phyloP scores from a whole-genome alignment of 345 rosid species.

The Citrus maxima region DNA sequence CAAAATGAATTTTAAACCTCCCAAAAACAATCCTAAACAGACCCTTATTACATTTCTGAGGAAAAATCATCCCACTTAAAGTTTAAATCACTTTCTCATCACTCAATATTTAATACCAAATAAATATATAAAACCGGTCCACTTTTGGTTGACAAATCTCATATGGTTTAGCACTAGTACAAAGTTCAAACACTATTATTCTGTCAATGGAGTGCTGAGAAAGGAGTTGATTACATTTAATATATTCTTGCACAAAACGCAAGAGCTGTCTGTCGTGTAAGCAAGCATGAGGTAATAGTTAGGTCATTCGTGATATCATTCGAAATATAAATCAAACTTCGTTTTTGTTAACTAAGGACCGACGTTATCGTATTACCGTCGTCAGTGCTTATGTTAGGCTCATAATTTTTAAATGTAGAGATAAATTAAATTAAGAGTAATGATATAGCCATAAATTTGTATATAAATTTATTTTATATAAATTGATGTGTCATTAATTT shows the following conservation, averaged over 20 bases:
- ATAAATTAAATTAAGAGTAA: background rate
- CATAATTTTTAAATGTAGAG: background rate
- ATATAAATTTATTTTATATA: no score
- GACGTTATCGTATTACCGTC: background rate
- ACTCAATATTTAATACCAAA: no score
- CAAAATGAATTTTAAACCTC: fast-evolving
- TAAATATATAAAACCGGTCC: no score
- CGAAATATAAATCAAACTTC: background rate
- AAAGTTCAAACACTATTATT: no score
- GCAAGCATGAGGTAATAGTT: background rate
- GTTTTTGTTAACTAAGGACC: background rate
- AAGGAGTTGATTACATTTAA: background rate
- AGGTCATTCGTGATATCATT: background rate
- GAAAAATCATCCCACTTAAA: no score
- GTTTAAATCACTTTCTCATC: no score
- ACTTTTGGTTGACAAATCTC: no score
- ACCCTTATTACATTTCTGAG: no score
- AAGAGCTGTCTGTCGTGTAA: background rate
- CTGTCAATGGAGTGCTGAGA: background rate
- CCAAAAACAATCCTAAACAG: fast-evolving
- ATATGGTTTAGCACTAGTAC: no score
- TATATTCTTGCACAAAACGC: background rate
- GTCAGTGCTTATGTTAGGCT: background rate
- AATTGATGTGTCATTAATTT: fast-evolving
- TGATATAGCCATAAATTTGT: fast-evolving